These are phyloP conservation scores for Bondarzewia mesenterica DNA, from an alignment of 1,284 basidiomycete species.

Conservation along the genomic window DNA sequence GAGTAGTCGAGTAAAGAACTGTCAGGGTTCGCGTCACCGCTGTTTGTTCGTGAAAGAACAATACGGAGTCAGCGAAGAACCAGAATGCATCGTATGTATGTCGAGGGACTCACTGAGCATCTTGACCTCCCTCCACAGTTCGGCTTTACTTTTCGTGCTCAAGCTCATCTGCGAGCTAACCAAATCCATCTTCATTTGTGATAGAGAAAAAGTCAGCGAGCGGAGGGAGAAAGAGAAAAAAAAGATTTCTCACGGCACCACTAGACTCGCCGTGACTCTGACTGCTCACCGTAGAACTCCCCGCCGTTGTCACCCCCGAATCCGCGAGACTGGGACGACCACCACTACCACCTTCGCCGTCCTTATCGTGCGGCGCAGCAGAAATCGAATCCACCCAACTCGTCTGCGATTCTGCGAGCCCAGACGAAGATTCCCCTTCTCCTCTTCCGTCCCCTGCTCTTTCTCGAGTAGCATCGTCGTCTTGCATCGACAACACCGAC, in stretches of 20 bases:
- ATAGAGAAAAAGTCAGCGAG: background rate
- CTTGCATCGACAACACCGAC: constrained; percentile 18
- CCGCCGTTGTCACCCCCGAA: constrained; percentile 6
- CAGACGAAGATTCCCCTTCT: constrained; percentile 23
- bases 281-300: constrained; percentile 12
- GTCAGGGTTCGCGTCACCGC: constrained; percentile 85
- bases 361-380: background rate
- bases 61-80: background rate
- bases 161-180: constrained; percentile 8
- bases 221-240: background rate
- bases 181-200: constrained; percentile 6
- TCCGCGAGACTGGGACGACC: constrained; percentile 3
- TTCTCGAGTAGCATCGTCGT: background rate
- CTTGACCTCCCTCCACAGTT: constrained; percentile 81
- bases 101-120: constrained; percentile 50
- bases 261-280: constrained; percentile 2
- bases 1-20: constrained; percentile 72
- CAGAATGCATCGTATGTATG: background rate
- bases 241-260: constrained; percentile 6
- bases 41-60: constrained; percentile 20
- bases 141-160: constrained; percentile 44
- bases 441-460: too few species aligned
- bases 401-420: constrained; percentile 27
- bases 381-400: constrained; percentile 45
- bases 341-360: background rate